These are phyloP conservation scores for Jackrogersella multiformis DNA, from an alignment of 495 filamentous ascomycete genomes.

Conservation along the genomic window DNA sequence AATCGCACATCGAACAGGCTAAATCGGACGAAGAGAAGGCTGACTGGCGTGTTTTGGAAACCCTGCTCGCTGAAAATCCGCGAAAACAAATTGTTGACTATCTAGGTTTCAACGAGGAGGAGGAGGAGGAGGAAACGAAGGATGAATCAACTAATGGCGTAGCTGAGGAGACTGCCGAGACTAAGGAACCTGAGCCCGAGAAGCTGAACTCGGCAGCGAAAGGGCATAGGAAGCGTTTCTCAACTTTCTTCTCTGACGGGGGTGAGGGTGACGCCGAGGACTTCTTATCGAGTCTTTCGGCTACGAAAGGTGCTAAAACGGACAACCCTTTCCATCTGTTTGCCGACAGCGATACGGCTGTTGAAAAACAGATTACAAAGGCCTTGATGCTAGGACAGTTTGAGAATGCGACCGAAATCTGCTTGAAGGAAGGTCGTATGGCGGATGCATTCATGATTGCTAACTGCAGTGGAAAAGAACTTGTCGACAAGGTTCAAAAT, in stretches of 20 bases:
- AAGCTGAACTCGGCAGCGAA: constrained; percentile 52
- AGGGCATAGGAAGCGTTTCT: constrained; percentile 68
- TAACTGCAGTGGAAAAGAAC: constrained; percentile 92
- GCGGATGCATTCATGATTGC: constrained; percentile 98
- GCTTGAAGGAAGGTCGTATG: constrained; percentile 85
- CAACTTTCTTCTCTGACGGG: constrained; percentile 81
- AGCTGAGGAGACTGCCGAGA: constrained; percentile 47
- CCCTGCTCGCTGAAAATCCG: constrained; percentile 82
- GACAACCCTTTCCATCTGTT: constrained; percentile 70
- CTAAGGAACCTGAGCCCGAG: constrained; percentile 53
- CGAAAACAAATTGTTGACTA: constrained; percentile 83
- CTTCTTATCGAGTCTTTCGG: constrained; percentile 78
- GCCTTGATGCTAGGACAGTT: constrained; percentile 90
- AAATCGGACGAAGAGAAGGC: constrained; percentile 89
- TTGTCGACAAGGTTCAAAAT: constrained; percentile 92
- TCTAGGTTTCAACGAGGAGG: constrained; percentile 79
- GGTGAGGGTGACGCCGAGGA: constrained; percentile 78
- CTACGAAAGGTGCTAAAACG: constrained; percentile 62
- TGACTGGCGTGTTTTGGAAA: constrained; percentile 93
- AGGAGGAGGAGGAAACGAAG: constrained; percentile 63
- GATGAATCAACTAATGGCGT: constrained; percentile 63
- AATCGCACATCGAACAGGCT: constrained; percentile 75
- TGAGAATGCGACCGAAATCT: constrained; percentile 87
- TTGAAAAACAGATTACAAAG: constrained; percentile 87
- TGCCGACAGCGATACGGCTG: constrained; percentile 77